phyloP scores from a whole-genome alignment of 1,284 basidiomycete species.

The Fomitopsis betulina region DNA sequence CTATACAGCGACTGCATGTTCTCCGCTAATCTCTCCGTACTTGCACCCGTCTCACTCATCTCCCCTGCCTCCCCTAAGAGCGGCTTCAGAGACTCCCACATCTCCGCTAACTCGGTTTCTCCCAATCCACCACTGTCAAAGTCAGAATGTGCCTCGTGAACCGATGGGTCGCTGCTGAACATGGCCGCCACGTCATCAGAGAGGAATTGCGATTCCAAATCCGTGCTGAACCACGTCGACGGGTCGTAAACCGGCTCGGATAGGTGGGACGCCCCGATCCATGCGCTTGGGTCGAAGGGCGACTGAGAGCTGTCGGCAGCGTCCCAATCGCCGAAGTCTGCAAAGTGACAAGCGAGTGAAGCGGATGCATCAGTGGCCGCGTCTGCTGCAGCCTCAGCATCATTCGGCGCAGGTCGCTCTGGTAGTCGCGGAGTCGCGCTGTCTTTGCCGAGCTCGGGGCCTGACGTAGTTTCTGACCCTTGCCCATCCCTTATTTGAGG shows the following conservation, averaged over 20 bases:
- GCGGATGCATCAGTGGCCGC: no score
- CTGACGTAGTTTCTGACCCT: not conserved
- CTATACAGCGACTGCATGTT: conserved; percentile 17
- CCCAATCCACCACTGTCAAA: conserved; percentile 5
- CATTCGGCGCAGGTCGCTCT: not conserved
- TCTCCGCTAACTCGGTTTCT: conserved; percentile 21
- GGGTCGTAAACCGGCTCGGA: not conserved
- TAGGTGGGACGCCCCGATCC: not conserved
- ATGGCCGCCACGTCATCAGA: conserved; percentile 7
- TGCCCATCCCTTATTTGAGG: no score
- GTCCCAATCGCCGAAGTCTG: not conserved
- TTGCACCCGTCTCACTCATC: not conserved
- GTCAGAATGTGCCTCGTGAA: not conserved
- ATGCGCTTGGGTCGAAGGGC: not conserved
- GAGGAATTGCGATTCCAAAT: not conserved
- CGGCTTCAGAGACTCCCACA: conserved; percentile 23
- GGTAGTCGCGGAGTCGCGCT: not conserved
- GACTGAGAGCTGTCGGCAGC: not conserved
- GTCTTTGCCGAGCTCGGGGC: not conserved
- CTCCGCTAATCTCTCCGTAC: conserved; percentile 15
- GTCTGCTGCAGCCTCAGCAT: no score
- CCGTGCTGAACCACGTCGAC: not conserved
- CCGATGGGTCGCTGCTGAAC: conserved; percentile 4
- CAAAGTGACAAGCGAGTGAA: not conserved
- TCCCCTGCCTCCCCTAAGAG: conserved; percentile 8